Evolutionary conservation across 306 rosid genomes (phyloP), one percentile per base, ranked within the genome.

Genomic region (Pyrus bretschneideri): DNA sequence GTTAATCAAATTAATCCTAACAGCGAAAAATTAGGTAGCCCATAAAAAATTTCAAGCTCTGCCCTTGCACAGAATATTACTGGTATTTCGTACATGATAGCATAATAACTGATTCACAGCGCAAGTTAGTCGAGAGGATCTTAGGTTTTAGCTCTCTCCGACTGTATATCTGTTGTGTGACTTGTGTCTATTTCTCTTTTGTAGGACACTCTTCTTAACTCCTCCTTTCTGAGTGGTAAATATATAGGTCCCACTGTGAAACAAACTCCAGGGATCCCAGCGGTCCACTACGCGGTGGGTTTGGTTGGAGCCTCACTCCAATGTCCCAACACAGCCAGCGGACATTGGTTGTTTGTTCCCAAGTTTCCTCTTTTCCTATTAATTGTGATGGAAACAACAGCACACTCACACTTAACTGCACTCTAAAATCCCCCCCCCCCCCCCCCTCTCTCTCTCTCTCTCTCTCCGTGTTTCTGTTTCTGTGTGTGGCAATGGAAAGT

Each of bases 401-500:
- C 75, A 76, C 77, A 42, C 57, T 40, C 21, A 10, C 13, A 3
- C 64, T 58, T 60, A 29, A 18, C 27, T 66, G 15, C 64, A 11
- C 64, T 58, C 23, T 6, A 18, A 55, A 25, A 18, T 33, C 30
- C 67, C 45, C 2, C 40, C 79, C 64, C 35, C 64, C 35, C n/a
- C n/a, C n/a, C n/a, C n/a, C 67, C 51, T 1, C 45, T 76, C 64
- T 35, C 67, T 81, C 64, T 44, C 67, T 72, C 81, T 49, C 40
- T 77, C 67, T 74, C 70, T 75, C 35, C 70, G 60, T 64, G 29
- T 62, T 63, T 66, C 49, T 59, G 15, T 31, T 38, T 46, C 40
- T n/a, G 49, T 57, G n/a, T 11, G 78, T 49, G 83, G 76, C 72
- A 22, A 93, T 93, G 98, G 96, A 89, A 81, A 85, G 72, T 75